These are phyloP conservation scores for Coemansia sp. DNA, from an alignment of 192 early-diverging fungal genomes.

Conservation along the genomic window DNA sequence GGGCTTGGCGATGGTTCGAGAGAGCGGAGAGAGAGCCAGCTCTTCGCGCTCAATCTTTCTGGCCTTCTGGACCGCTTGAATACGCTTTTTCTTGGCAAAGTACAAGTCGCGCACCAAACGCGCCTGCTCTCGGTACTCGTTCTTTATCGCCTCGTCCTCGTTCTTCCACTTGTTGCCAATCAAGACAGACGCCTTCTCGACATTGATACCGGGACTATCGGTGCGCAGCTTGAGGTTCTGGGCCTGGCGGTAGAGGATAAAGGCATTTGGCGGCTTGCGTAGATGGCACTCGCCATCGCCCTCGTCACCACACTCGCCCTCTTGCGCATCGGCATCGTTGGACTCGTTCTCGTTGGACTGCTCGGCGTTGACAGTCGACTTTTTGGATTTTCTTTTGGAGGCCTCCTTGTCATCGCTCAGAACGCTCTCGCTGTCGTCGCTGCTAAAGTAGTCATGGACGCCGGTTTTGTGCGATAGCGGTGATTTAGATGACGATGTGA, in stretches of 20 bases:
- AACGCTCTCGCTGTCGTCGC: conserved; percentile 7
- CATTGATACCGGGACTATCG: conserved; percentile 25
- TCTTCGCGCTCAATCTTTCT: conserved; percentile 38
- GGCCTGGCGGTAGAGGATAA: conserved; percentile 45
- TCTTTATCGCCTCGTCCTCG: conserved; percentile 27
- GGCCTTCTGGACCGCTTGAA: conserved; percentile 27
- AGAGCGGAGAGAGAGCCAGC: not conserved
- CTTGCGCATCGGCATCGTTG: not conserved
- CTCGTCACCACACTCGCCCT: conserved; percentile 2
- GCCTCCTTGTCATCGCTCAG: not conserved
- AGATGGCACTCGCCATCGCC: conserved; percentile 20
- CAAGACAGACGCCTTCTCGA: conserved; percentile 32
- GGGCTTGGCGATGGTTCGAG: conserved; percentile 9
- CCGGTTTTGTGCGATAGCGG: not conserved
- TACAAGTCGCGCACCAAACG: conserved; percentile 30
- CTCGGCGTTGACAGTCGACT: not conserved
- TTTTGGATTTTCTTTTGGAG: not conserved
- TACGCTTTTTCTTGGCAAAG: conserved; percentile 50
- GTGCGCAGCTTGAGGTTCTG: conserved; percentile 30
- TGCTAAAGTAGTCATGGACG: not conserved
- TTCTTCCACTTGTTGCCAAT: conserved; percentile 44
- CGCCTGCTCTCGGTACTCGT: conserved; percentile 27
- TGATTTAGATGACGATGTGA: not conserved
- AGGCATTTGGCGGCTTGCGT: conserved; percentile 51
- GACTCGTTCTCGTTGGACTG: not conserved